A percentile compares a stretch with the other conserved stretches of the same genome.
Evolutionary conservation across 1,284 basidiomycete genomes (phyloP).

Genomic region (Sanghuangporus weigelae): DNA sequence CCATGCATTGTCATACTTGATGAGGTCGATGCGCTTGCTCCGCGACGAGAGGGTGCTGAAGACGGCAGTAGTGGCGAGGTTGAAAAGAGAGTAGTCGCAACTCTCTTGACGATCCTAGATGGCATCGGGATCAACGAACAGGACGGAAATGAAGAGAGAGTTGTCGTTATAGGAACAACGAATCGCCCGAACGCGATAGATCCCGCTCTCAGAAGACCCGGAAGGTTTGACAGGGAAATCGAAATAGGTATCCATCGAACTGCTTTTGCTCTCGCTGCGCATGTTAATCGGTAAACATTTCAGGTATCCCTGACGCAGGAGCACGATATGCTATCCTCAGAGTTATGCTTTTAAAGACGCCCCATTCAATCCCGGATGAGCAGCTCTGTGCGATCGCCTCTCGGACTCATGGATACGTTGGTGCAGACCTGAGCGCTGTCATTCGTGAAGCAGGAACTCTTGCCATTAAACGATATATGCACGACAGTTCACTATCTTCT

Average conservation of each 20-base stretch:
- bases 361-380: constrained; percentile 59
- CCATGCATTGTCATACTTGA: constrained; percentile 95
- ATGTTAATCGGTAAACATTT: neutral
- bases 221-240: constrained; percentile 94
- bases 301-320: constrained; percentile 84
- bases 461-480: constrained; percentile 82
- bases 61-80: constrained; percentile 91
- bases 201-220: constrained; percentile 89
- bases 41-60: constrained; percentile 79
- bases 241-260: constrained; percentile 73
- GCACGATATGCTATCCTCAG: constrained; percentile 81
- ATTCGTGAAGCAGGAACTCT: constrained; percentile 90
- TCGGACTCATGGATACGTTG: constrained; percentile 94
- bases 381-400: constrained; percentile 68
- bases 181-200: constrained; percentile 98
- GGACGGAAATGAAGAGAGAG: constrained; percentile 43
- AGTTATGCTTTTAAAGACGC: constrained; percentile 77
- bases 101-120: constrained; percentile 91
- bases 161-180: constrained; percentile 95
- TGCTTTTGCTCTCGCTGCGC: neutral
- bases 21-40: constrained; percentile 94
- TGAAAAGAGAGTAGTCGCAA: constrained; percentile 93
- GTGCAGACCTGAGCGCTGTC: constrained; percentile 90
- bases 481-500: constrained; percentile 20
- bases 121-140: constrained; percentile 66